These are phyloP conservation scores for Ceriops zippeliana DNA, from an alignment of 345 rosid genomes.

Conservation along the genomic window DNA sequence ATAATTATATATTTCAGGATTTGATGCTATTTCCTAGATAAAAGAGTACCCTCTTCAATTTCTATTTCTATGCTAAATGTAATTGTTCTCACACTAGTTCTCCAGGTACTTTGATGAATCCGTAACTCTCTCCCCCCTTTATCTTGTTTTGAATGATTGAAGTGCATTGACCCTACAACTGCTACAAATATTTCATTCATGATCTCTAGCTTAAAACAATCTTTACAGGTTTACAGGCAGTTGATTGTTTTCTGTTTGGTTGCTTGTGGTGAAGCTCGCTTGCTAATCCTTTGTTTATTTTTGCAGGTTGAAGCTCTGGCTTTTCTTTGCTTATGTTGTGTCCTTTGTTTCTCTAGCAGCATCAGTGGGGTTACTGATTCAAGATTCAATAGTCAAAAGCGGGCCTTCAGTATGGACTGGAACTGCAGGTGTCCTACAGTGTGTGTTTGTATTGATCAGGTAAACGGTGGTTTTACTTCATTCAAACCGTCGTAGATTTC, in stretches of 20 bases:
- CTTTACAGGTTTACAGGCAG: too few relatives aligned
- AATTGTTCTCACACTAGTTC: too few relatives aligned
- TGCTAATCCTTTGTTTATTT: constrained; percentile 6
- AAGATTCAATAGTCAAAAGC: constrained; percentile 73
- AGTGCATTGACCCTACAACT: neutral
- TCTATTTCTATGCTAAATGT: too few relatives aligned
- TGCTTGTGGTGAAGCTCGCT: too few relatives aligned
- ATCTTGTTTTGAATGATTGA: neutral
- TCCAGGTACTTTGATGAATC: too few relatives aligned
- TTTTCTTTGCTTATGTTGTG: constrained; percentile 89
- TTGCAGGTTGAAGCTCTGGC: constrained; percentile 92
- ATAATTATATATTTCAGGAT: neutral
- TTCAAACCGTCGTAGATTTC: too few relatives aligned
- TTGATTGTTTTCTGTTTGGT: too few relatives aligned
- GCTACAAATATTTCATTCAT: neutral
- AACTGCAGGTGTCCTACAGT: constrained; percentile 88
- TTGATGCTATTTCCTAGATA: too few relatives aligned
- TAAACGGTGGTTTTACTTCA: constrained; percentile 20
- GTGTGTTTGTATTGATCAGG: constrained; percentile 89
- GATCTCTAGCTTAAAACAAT: neutral
- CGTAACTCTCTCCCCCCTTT: too few relatives aligned
- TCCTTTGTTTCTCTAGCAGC: constrained; percentile 94
- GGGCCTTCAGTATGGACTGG: constrained; percentile 96
- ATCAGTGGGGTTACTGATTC: constrained; percentile 85
- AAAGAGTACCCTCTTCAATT: too few relatives aligned